A percentile compares a stretch with the other conserved stretches of the same genome.
These are phyloP conservation scores for Ceraceosorus bombacis DNA, from an alignment of 1,284 basidiomycete genomes.

Conservation along the genomic window DNA sequence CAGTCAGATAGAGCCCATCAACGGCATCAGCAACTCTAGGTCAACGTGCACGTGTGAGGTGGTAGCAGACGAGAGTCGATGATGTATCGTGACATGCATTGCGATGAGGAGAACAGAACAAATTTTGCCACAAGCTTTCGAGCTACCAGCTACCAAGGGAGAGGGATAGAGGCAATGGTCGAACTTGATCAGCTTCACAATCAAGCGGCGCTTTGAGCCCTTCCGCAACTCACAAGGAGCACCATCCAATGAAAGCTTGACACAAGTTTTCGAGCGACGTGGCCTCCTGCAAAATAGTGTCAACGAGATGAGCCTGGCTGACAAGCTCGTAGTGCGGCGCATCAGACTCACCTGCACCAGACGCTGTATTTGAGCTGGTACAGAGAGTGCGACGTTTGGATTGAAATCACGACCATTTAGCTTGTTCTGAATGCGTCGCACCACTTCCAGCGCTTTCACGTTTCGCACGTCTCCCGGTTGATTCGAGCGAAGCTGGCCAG, in stretches of 20 bases:
- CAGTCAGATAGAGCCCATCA: no score
- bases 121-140: no score
- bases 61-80: no score
- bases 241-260: conserved; percentile 45
- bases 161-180: no score
- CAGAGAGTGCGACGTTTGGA: conserved; percentile 27
- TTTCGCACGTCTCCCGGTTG: conserved; percentile 32
- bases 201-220: no score
- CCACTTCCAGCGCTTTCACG: conserved; percentile 43
- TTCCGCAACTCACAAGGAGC: conserved; percentile 27
- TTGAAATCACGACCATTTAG: conserved; percentile 43
- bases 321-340: neutral
- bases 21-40: no score
- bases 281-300: conserved; percentile 24
- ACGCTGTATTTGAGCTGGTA: conserved; percentile 39
- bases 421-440: conserved; percentile 45
- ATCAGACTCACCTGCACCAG: conserved; percentile 18
- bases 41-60: no score
- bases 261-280: conserved; percentile 44
- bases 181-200: no score
- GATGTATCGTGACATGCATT: no score
- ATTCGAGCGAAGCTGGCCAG: conserved; percentile 9
- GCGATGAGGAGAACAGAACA: no score
- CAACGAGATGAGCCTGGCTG: neutral
- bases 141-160: no score